Percentiles rank a stretch among this genome's conserved stretches.
phyloP scores from a whole-genome alignment of 2,329 filamentous ascomycete species.

The Phaeoacremonium minimum region DNA sequence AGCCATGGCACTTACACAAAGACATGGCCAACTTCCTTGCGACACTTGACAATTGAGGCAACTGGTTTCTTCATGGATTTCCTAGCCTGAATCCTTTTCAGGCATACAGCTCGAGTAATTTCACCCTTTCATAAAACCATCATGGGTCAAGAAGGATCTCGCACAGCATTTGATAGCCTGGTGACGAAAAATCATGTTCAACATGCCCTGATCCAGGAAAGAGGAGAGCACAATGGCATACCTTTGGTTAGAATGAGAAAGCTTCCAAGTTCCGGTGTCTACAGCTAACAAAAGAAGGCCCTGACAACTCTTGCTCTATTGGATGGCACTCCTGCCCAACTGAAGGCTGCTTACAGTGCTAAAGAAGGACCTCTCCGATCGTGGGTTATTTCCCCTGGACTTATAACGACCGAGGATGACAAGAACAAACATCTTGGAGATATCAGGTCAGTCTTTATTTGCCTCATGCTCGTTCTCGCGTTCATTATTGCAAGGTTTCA shows the following conservation, averaged over 20 bases:
- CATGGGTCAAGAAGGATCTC: not conserved
- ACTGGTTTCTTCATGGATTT: no score
- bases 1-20: no score
- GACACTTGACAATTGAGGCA: no score
- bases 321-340: constrained; percentile 7
- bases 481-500: constrained; percentile 16
- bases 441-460: not conserved
- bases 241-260: not conserved
- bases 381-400: constrained; percentile 15
- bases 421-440: constrained; percentile 13
- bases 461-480: no score
- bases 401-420: constrained; percentile 10
- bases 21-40: no score
- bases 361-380: constrained; percentile 6
- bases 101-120: no score
- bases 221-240: not conserved
- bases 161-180: not conserved
- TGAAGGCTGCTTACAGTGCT: constrained; percentile 11
- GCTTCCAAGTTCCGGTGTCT: not conserved
- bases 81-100: no score
- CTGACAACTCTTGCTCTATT: constrained; percentile 15
- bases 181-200: not conserved
- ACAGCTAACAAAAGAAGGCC: constrained; percentile 8
- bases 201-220: constrained; percentile 1
- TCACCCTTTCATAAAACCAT: no score